phyloP scores from a whole-genome alignment of 2,329 filamentous ascomycete genomes.

The Aspergillus fischeri region DNA sequence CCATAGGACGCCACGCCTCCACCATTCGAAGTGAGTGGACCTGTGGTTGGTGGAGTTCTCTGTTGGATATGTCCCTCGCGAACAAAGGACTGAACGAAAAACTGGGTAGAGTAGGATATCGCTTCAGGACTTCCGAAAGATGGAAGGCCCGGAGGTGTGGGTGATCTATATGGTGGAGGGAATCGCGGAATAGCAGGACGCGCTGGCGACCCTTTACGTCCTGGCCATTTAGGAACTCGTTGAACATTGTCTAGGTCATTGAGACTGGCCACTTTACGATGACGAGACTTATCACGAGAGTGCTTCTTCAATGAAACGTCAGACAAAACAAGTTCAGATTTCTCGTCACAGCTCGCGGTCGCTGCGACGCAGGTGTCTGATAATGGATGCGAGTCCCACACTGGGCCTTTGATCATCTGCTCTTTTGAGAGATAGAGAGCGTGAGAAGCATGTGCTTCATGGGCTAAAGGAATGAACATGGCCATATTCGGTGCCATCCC shows the following conservation, averaged over 20 bases:
- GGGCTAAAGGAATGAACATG: slow-evolving; percentile 22
- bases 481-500: slow-evolving; percentile 25
- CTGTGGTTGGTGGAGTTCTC: neutral
- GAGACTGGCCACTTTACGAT: slow-evolving; percentile 25
- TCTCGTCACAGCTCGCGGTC: neutral
- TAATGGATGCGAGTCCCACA: slow-evolving; percentile 15
- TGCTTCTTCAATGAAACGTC: neutral
- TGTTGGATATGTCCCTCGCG: slow-evolving; percentile 8
- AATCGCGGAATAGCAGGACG: slow-evolving; percentile 30
- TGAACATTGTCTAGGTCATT: slow-evolving; percentile 19
- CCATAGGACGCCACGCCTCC: slow-evolving; percentile 19
- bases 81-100: slow-evolving; percentile 13
- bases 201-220: slow-evolving; percentile 23
- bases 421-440: neutral
- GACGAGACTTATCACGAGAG: neutral
- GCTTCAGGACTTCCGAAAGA: slow-evolving; percentile 42
- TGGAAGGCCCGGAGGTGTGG: slow-evolving; percentile 43
- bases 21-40: neutral
- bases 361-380: neutral
- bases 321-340: neutral
- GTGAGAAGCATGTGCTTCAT: slow-evolving; percentile 1
- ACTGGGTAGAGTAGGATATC: slow-evolving; percentile 26
- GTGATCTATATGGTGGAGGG: slow-evolving; percentile 35
- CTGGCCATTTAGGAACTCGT: slow-evolving; percentile 20
- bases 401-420: slow-evolving; percentile 11